Evolutionary conservation across 768 basidiomycete species (phyloP).

Genomic region (Royoungia palumana): DNA sequence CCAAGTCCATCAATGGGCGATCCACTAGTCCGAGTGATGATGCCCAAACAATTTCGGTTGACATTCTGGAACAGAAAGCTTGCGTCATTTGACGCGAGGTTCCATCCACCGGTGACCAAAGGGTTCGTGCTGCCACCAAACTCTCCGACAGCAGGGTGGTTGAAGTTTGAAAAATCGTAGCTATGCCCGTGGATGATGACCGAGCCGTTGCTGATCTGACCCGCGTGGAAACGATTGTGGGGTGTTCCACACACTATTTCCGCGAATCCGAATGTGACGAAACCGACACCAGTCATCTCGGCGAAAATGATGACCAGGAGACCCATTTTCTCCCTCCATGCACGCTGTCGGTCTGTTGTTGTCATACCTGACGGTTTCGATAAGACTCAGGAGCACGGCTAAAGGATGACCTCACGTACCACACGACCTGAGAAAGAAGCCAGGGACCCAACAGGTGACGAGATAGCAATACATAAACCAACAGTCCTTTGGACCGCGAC

Average conservation of each 20-base stretch:
- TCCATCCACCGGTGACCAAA: constrained; percentile 70
- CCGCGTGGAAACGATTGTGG: constrained; percentile 77
- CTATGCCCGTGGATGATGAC: constrained; percentile 93
- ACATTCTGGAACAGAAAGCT: constrained; percentile 94
- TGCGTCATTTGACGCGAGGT: constrained; percentile 82
- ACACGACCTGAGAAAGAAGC: constrained; percentile 68
- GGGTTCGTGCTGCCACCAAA: constrained; percentile 88
- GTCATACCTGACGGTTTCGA: constrained; percentile 58
- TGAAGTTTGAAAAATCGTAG: constrained; percentile 87
- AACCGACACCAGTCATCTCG: constrained; percentile 97
- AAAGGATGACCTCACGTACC: constrained; percentile 48
- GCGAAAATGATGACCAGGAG: constrained; percentile 71
- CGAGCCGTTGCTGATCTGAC: constrained; percentile 69
- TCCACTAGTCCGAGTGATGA: constrained; percentile 69
- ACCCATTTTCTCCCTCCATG: constrained; percentile 99
- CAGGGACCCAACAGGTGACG: constrained; percentile 78
- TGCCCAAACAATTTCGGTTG: constrained; percentile 74
- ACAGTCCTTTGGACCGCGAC: constrained; percentile 84
- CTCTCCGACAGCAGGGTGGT: constrained; percentile 65
- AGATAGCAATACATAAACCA: constrained; percentile 96
- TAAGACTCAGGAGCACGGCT: constrained; percentile 5
- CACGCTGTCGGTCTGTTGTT: constrained; percentile 90
- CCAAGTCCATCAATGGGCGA: constrained; percentile 69
- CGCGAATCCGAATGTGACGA: constrained; percentile 98
- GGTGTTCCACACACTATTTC: constrained; percentile 89